Evolutionary conservation across 148 eudicot genomes (phyloP), one percentile per base, ranked within the genome.

Genomic region (Salicornia ramosissima): DNA sequence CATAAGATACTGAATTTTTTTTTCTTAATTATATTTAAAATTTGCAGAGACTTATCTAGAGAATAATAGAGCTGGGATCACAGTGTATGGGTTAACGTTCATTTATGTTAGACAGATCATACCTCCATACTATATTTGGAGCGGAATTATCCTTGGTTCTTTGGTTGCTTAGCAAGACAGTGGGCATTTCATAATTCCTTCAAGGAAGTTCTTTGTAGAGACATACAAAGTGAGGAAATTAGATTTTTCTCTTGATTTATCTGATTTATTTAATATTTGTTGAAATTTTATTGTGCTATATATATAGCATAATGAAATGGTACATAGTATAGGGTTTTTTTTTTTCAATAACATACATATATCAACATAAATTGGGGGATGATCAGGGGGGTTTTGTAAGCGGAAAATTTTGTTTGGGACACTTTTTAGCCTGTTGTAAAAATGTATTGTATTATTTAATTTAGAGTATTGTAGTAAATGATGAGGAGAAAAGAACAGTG

Each of bases 161-260:
- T 33, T 90, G 97, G 97, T 81, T 92, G 79, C 87, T 92, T 21
- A 86, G 90, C 78, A 89, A 89, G 84, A 92, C 97, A 5, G 81
- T 92, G 39, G 97, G 96, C 19, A 79, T 89, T 57, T 87, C 86
- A 43, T 90, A 69, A 81, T 66, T 51, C 14, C 30, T 70, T 64
- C 8, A 34, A 47, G 24, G 13, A 25, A n/a, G 10, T 22, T 63
- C 36, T 39, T 21, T 63, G 66, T 59, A 30, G 19, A 63, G 25
- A 12, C 7, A 52, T 36, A 36, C 40, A 9, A 57, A 14, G 14
- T 13, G n/a, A n/a, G n/a, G n/a, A n/a, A 4, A 1, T 53, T 11
- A 43, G 29, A 47, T 34, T 16, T 10, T 70, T 28, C 49, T 57
- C 51, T 15, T 40, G 2, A 30, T 50, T 16, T 5, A 11, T n/a